Base-by-base conservation (phyloP, 352 stramenopile genomes). In the Globisporangium irregulare region DNA sequence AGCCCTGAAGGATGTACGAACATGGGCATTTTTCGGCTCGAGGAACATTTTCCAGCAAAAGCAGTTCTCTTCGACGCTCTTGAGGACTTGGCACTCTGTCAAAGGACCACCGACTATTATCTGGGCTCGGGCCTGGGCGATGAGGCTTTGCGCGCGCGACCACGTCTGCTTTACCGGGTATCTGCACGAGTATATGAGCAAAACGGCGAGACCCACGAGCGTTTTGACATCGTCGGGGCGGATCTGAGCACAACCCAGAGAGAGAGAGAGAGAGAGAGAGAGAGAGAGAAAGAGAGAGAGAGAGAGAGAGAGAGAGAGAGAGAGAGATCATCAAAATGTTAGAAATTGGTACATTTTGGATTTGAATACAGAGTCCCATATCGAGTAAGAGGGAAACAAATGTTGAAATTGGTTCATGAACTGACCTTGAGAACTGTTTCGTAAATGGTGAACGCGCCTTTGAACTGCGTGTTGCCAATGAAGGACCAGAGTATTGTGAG, bases 11-110 rank as follows among this genome's bases (percentile, higher is more conserved):
- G 38, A 46, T 34, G 10, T 9, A 60, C 70, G 58, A 69, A 91
- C 83, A 14, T 89, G 68, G 14, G 80, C 68, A 38, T 83, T 81
- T 27, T 73, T 81, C 4, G 83, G 79, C 6, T 83, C 65, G 4
- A 91, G 73, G 59, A 86, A 81, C 20, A 90, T 67, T n/a, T 84
- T 75, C 83, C 83, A 94, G 54, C 76, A 75, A 53, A 93, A 89
- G 51, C 70, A 86, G 15, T 79, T 78, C 58, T 81, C 68, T 63
- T 94, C 84, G 29, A 91, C 51, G 4, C 74, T 68, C 2, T 60
- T 41, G 22, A 94, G 38, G 0, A 2, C 18, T 0, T 64, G 43
- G 25, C 29, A 46, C 4, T 46, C n/a, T 38, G 18, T 27, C 15
- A 27, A 57, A 4, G 65, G 53, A 25, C 1, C 57, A 25, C 51